A percentile compares a stretch with the other conserved stretches of the same genome.
Conservation (phyloP, 2,329 filamentous ascomycete species). For the Colletotrichum tropicale region DNA sequence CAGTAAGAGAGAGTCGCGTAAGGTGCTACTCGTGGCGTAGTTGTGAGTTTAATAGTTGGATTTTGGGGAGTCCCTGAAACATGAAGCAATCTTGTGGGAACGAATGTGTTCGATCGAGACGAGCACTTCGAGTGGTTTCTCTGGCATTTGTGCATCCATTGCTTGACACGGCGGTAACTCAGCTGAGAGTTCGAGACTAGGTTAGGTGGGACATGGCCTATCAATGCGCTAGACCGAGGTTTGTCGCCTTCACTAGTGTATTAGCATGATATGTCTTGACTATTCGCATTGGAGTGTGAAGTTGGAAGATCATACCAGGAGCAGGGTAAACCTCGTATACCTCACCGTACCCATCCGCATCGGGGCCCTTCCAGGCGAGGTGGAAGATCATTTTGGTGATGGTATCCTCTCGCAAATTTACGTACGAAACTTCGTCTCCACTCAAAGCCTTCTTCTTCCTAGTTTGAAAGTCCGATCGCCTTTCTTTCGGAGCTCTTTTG, state of each 20-base stretch:
- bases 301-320: background rate
- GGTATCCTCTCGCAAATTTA: background rate
- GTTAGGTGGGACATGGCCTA: background rate
- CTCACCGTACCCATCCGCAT: background rate
- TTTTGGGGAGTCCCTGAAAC: background rate
- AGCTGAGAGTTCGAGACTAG: background rate
- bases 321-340: background rate
- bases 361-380: background rate
- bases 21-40: background rate
- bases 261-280: background rate
- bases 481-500: background rate
- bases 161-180: background rate
- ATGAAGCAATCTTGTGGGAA: background rate
- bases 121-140: background rate
- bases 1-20: background rate
- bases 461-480: background rate
- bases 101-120: background rate
- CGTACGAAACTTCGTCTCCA: background rate
- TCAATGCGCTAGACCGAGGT: background rate
- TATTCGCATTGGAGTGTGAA: background rate
- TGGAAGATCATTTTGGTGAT: background rate
- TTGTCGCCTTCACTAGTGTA: background rate
- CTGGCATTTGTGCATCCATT: background rate
- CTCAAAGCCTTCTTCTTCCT: background rate
- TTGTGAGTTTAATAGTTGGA: background rate